Percentiles rank a stretch among this genome's conserved stretches.
phyloP scores from a whole-genome alignment of 2,329 filamentous ascomycete genomes.

The Phialophora tarda region DNA sequence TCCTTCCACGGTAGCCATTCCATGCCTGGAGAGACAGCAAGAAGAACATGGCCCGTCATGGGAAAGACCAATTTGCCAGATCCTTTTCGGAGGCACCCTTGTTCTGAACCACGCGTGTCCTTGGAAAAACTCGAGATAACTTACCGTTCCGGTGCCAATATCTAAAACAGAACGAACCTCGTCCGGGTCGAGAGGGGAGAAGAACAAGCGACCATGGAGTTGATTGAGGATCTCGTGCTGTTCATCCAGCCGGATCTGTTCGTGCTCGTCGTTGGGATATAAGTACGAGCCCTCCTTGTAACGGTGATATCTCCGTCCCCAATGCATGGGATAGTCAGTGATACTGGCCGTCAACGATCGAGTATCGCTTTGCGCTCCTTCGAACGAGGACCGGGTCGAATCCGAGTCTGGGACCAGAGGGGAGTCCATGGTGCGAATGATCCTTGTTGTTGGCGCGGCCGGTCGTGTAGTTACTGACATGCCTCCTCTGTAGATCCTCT shows the following conservation, averaged over 20 bases:
- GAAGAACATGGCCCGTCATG: background rate
- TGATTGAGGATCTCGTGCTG: conserved; percentile 62
- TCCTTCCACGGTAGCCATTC: background rate
- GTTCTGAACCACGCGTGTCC: background rate
- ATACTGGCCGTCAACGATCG: conserved; percentile 52
- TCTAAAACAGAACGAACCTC: conserved; percentile 58
- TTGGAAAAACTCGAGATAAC: background rate
- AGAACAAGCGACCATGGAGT: conserved; percentile 53
- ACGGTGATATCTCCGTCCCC: conserved; percentile 52
- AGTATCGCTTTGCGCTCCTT: conserved; percentile 42
- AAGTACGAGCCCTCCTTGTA: conserved; percentile 54
- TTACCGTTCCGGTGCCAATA: conserved; percentile 65
- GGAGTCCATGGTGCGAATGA: conserved; percentile 30
- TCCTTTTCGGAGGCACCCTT: background rate
- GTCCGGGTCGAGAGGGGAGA: conserved; percentile 53
- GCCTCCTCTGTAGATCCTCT: background rate
- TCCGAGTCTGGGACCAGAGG: conserved; percentile 33
- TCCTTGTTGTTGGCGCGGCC: conserved; percentile 3
- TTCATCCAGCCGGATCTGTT: conserved; percentile 61
- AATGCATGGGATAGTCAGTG: conserved; percentile 51
- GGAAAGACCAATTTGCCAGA: background rate
- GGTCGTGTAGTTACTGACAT: conserved; percentile 13
- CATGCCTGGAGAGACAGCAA: background rate
- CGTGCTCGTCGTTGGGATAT: conserved; percentile 60
- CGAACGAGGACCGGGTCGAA: conserved; percentile 29